A percentile compares a stretch with the other conserved stretches of the same genome.
These are phyloP conservation scores for Firmiana major DNA, from an alignment of 345 rosid species.

Conservation along the genomic window DNA sequence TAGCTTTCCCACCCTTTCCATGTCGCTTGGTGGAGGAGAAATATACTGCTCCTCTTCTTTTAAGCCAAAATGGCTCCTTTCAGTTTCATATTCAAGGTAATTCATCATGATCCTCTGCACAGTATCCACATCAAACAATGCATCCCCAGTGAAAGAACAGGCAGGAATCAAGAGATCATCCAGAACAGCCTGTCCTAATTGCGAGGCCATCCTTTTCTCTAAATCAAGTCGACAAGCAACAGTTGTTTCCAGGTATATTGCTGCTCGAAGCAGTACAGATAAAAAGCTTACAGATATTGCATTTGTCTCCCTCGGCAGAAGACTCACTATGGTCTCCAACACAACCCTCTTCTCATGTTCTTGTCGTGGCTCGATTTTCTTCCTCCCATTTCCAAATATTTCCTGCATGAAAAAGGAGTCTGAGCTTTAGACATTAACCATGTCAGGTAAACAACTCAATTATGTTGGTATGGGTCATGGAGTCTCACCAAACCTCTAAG, in stretches of 20 bases:
- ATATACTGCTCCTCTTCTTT: constrained; percentile 35
- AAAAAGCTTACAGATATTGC: constrained; percentile 87
- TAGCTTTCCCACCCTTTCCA: constrained; percentile 81
- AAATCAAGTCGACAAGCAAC: constrained; percentile 91
- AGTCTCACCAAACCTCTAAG: constrained; percentile 93
- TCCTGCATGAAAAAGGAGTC: constrained; percentile 52
- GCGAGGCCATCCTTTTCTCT: constrained; percentile 82
- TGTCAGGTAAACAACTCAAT: constrained; percentile 1
- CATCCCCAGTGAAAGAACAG: constrained; percentile 68
- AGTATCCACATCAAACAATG: constrained; percentile 76
- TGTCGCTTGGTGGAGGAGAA: constrained; percentile 46
- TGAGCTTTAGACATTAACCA: constrained; percentile 5
- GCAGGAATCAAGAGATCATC: constrained; percentile 88
- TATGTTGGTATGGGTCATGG: constrained; percentile 17
- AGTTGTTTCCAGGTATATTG: constrained; percentile 84
- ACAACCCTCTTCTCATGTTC: constrained; percentile 90
- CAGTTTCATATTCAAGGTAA: constrained; percentile 60
- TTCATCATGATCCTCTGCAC: constrained; percentile 72
- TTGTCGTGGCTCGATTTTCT: constrained; percentile 66
- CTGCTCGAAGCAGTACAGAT: constrained; percentile 80
- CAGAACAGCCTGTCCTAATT: constrained; percentile 75
- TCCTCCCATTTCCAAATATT: constrained; percentile 66
- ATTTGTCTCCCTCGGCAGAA: constrained; percentile 77
- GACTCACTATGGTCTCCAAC: constrained; percentile 83
- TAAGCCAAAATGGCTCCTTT: constrained; percentile 37